Evolutionary conservation across 2,329 filamentous ascomycete species (phyloP).

Genomic region (Penicillium palitans): DNA sequence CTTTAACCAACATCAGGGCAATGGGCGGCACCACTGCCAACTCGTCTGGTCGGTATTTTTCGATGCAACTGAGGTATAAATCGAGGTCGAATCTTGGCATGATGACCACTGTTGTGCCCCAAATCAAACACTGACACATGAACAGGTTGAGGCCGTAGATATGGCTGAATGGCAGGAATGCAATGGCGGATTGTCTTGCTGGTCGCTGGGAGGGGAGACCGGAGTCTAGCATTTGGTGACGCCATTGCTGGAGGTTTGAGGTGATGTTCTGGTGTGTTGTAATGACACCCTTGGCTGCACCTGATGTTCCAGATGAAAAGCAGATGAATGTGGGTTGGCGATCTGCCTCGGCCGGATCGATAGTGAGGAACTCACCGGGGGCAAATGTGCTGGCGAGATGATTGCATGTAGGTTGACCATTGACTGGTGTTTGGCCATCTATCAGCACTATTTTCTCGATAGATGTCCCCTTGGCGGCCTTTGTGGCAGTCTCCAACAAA

Average conservation of each 20-base stretch:
- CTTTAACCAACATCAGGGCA: slow-evolving; percentile 24
- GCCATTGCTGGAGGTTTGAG: slow-evolving; percentile 25
- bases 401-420: slow-evolving; percentile 20
- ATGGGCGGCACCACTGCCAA: slow-evolving; percentile 22
- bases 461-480: slow-evolving; percentile 18
- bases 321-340: slow-evolving; percentile 21
- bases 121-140: slow-evolving; percentile 19
- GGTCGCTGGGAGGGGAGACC: slow-evolving; percentile 12
- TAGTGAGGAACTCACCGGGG: slow-evolving; percentile 7
- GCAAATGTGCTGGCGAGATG: slow-evolving; percentile 19
- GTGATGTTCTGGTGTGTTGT: slow-evolving; percentile 25
- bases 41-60: slow-evolving; percentile 22
- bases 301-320: slow-evolving; percentile 26
- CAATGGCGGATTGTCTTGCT: slow-evolving; percentile 16
- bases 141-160: slow-evolving; percentile 24
- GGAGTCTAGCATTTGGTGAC: slow-evolving; percentile 10
- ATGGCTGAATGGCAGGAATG: slow-evolving; percentile 25
- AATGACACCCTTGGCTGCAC: slow-evolving; percentile 24
- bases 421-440: slow-evolving; percentile 11
- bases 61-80: slow-evolving; percentile 16
- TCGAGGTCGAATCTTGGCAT: slow-evolving; percentile 23
- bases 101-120: slow-evolving; percentile 20
- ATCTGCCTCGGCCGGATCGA: slow-evolving; percentile 12
- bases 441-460: slow-evolving; percentile 18
- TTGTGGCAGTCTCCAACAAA: slow-evolving; percentile 17